A percentile compares a stretch with the other conserved stretches of the same genome.
These are phyloP conservation scores for Golubevia pallescens DNA, from an alignment of 1,284 basidiomycete species.

Conservation along the genomic window DNA sequence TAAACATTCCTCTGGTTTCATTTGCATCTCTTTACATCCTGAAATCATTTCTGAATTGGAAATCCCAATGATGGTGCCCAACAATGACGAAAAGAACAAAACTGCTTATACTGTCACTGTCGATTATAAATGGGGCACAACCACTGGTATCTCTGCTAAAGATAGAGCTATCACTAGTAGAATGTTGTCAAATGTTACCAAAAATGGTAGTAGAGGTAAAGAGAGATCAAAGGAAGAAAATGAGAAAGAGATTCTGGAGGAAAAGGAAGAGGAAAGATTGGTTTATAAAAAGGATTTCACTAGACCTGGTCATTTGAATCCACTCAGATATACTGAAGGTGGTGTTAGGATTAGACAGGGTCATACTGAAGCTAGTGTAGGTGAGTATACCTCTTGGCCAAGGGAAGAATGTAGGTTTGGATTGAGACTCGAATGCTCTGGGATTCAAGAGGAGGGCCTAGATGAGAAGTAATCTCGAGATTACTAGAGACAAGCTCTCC, in stretches of 20 bases:
- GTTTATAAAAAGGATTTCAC: constrained; percentile 36
- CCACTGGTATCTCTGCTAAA: constrained; percentile 58
- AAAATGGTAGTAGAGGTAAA: neutral
- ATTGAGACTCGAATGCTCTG: too few species aligned
- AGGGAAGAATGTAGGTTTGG: too few species aligned
- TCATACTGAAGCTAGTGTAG: constrained; percentile 40
- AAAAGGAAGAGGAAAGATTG: neutral
- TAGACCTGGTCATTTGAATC: constrained; percentile 56
- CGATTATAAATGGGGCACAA: constrained; percentile 54
- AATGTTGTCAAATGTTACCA: constrained; percentile 28
- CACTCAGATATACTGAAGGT: constrained; percentile 56
- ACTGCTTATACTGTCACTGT: constrained; percentile 62
- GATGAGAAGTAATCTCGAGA: too few species aligned
- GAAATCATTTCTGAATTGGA: constrained; percentile 35
- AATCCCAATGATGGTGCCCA: constrained; percentile 62
- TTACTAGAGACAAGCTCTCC: too few species aligned
- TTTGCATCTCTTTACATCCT: constrained; percentile 57
- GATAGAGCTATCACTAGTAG: constrained; percentile 55
- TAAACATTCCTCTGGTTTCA: constrained; percentile 51
- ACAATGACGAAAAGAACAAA: constrained; percentile 60
- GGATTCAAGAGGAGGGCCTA: too few species aligned
- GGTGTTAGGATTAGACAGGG: constrained; percentile 51
- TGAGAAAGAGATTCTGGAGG: neutral
- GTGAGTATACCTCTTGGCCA: neutral
- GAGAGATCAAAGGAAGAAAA: neutral